Percentiles rank a stretch among this genome's conserved stretches.
Conservation (phyloP, 2,329 filamentous ascomycete genomes). For the Ceratocystis cacaofunesta region DNA sequence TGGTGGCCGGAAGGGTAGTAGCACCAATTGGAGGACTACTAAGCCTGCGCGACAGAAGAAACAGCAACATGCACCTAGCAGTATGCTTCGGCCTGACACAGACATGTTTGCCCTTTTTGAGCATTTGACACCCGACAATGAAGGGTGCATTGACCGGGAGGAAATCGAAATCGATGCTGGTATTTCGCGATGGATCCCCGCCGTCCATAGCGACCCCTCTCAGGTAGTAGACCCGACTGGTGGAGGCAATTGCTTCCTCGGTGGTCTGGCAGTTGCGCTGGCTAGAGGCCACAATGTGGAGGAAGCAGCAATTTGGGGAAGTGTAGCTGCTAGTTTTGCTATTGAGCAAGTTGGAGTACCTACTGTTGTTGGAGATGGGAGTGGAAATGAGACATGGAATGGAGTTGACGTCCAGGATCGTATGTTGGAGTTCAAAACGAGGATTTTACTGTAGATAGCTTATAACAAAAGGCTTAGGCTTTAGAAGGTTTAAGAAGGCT, state of each 20-base stretch:
- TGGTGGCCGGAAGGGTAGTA: slow-evolving; percentile 34
- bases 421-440: slow-evolving; percentile 32
- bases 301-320: slow-evolving; percentile 63
- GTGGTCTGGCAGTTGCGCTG: slow-evolving; percentile 42
- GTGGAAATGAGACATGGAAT: slow-evolving; percentile 47
- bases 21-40: slow-evolving; percentile 24
- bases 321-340: slow-evolving; percentile 74
- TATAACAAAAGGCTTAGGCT: no score
- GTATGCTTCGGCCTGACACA: slow-evolving; percentile 42
- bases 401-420: slow-evolving; percentile 38
- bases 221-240: slow-evolving; percentile 84
- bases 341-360: slow-evolving; percentile 92
- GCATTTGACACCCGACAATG: slow-evolving; percentile 38
- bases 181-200: slow-evolving; percentile 60
- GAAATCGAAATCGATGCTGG: slow-evolving; percentile 49
- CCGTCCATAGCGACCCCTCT: slow-evolving; percentile 43
- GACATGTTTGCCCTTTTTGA: slow-evolving; percentile 50
- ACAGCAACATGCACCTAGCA: slow-evolving; percentile 19
- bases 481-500: background rate
- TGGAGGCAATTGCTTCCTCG: slow-evolving; percentile 79
- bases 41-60: slow-evolving; percentile 21
- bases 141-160: slow-evolving; percentile 39
- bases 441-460: background rate
- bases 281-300: slow-evolving; percentile 45
- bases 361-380: slow-evolving; percentile 30